Conservation (phyloP, 345 rosid species). For the Erodium maritimum region DNA sequence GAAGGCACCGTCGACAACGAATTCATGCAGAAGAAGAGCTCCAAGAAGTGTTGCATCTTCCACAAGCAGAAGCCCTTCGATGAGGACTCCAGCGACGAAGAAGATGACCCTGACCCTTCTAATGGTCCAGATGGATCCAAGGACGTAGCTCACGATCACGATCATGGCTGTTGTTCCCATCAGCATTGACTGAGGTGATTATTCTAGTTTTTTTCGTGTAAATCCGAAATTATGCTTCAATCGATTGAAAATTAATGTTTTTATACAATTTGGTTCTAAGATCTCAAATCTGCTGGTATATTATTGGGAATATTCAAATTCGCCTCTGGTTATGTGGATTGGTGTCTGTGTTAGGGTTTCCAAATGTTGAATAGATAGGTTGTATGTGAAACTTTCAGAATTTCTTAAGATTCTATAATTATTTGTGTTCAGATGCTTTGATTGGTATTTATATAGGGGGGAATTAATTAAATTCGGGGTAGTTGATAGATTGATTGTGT, state of each 20-base stretch:
- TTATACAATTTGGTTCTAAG: not conserved
- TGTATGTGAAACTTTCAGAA: too few species aligned
- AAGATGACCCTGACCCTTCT: slow-evolving; percentile 25
- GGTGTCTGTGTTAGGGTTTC: not conserved
- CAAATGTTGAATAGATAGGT: too few species aligned
- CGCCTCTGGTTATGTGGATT: not conserved
- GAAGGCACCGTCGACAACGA: slow-evolving; percentile 94
- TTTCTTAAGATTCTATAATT: too few species aligned
- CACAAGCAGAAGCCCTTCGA: slow-evolving; percentile 89
- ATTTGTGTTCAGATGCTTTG: too few species aligned
- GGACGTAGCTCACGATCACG: slow-evolving; percentile 6
- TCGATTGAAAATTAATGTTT: not conserved
- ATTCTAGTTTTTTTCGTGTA: not conserved
- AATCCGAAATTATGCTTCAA: not conserved
- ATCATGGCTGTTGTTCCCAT: not conserved
- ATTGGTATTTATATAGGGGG: too few species aligned
- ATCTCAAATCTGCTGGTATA: not conserved
- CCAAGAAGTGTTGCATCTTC: slow-evolving; percentile 95
- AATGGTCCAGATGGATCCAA: slow-evolving; percentile 8
- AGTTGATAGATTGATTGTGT: too few species aligned
- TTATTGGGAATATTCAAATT: too few species aligned
- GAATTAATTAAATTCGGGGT: too few species aligned
- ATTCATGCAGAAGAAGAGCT: slow-evolving; percentile 89
- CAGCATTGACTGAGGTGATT: not conserved
- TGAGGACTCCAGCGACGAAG: slow-evolving; percentile 81